Evolutionary conservation across 2,329 filamentous ascomycete species (phyloP), one percentile per base, ranked within the genome.

Genomic region (Aureobasidium sp.): DNA sequence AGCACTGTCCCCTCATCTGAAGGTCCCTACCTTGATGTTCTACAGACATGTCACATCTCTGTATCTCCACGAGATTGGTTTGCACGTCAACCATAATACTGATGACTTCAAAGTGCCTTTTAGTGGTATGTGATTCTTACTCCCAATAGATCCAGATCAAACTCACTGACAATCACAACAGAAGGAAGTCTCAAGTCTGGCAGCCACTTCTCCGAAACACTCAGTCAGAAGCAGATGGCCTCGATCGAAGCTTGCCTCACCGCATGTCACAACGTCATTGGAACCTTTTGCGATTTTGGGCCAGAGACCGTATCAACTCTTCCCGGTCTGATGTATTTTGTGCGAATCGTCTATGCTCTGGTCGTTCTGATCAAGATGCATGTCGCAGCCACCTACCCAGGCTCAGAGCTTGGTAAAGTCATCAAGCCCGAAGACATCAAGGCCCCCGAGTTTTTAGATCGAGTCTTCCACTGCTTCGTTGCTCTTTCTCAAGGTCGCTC

Each of bases 321-420:
- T 4, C 74, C 74, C 6, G 73, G 75, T 41, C 72, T 75, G 40
- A 55, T 64, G 4, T 63, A 58, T 40, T 63, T 79, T 61, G 77
- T 80, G 16, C 74, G 78, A 32, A 72, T 75, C 41, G 74, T 77
- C 10, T 81, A 81, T 60, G 75, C 78, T 12, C 71, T 79, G 19
- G 76, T 81, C 5, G 74, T 80, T 27, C 69, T 82, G 6, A 79
- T 81, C 66, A 81, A 81, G 60, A 75, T 82, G 70, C 79, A 78
- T 65, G 77, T 79, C 42, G 76, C 77, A 1, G 71, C 75, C 6
- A 74, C 70, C 3, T 70, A 68, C n/a, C 73, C 74, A 3, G 69
- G 68, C 17, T 68, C 63, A 17, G 74, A 78, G 59, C 66, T 79
- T 1, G 70, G 72, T 45, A 75, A 69, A 56, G 58, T 65, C 30